Percentiles rank a stretch among this genome's conserved stretches.
These are phyloP conservation scores for Bryum argenteum DNA, from an alignment of 225 moss, liverwort and hornwort species.

Conservation along the genomic window DNA sequence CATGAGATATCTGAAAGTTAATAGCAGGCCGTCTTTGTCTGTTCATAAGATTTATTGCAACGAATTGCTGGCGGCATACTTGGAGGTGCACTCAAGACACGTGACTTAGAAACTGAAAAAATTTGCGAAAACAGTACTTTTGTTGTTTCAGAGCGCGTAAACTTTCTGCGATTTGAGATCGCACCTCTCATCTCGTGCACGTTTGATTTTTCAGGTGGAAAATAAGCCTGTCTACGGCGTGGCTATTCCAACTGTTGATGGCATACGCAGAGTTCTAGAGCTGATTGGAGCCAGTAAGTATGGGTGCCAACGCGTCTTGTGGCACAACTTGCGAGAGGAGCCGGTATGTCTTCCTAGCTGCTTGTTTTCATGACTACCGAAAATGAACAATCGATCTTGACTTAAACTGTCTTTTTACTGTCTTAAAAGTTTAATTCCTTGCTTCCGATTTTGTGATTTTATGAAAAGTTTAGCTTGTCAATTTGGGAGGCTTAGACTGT, in stretches of 20 bases:
- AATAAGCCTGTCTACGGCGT: conserved; percentile 94
- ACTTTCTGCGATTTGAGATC: conserved; percentile 6
- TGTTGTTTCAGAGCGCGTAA: conserved; percentile 16
- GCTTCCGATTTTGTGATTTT: neutral
- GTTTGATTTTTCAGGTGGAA: conserved; percentile 63
- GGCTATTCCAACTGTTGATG: conserved; percentile 94
- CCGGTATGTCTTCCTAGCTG: conserved; percentile 57
- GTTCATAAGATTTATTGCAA: conserved; percentile 3
- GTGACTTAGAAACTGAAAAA: conserved; percentile 16
- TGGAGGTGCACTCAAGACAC: conserved; percentile 11
- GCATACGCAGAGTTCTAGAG: conserved; percentile 92
- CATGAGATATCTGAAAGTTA: neutral
- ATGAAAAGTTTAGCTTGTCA: conserved; percentile 1
- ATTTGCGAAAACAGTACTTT: conserved; percentile 9
- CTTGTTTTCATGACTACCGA: conserved; percentile 7
- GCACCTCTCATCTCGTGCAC: conserved; percentile 26
- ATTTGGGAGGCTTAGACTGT: conserved; percentile 10
- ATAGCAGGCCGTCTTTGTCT: conserved; percentile 10
- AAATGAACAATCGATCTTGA: neutral
- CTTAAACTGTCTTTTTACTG: conserved; percentile 8
- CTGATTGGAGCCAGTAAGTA: conserved; percentile 79
- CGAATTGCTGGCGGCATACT: neutral
- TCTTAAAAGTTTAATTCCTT: conserved; percentile 4
- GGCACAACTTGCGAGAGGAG: conserved; percentile 99
- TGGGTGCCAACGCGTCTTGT: conserved; percentile 83